phyloP scores from a whole-genome alignment of 805 yeast genomes.

The Hanseniaspora thailandica region DNA sequence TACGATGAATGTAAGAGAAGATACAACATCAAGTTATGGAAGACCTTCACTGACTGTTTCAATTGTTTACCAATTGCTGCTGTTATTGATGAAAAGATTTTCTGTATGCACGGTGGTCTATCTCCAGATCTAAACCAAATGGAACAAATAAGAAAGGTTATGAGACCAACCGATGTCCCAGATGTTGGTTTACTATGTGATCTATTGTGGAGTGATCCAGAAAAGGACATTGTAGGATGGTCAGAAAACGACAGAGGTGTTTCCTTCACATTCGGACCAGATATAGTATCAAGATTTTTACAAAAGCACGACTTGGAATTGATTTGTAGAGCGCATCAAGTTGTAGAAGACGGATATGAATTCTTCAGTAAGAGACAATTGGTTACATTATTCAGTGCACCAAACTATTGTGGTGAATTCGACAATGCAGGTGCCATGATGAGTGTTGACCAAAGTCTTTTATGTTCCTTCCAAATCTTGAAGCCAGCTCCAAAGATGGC shows the following conservation, averaged over 20 bases:
- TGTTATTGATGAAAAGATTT: constrained; percentile 92
- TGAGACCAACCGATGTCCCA: constrained; percentile 99
- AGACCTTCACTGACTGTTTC: constrained; percentile 96
- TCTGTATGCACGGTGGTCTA: constrained; percentile 98
- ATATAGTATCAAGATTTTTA: constrained; percentile 87
- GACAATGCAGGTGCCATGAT: constrained; percentile 99
- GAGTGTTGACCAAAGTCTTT: constrained; percentile 92
- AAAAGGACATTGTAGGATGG: constrained; percentile 97
- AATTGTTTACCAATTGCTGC: constrained; percentile 98
- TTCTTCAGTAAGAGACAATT: constrained; percentile 91
- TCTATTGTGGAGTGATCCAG: constrained; percentile 96
- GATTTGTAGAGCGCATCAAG: constrained; percentile 97
- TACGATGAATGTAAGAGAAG: constrained; percentile 98
- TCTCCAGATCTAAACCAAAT: constrained; percentile 93
- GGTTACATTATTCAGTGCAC: constrained; percentile 91
- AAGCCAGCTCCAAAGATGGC: constrained; percentile 86
- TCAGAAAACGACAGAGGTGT: constrained; percentile 98
- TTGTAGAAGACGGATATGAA: constrained; percentile 97
- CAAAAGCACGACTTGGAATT: constrained; percentile 97
- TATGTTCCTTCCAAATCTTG: constrained; percentile 91
- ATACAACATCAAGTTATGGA: constrained; percentile 96
- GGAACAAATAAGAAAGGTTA: constrained; percentile 97
- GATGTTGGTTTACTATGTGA: constrained; percentile 95
- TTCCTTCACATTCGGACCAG: constrained; percentile 99
- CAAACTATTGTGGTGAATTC: constrained; percentile 97